A percentile compares a stretch with the other conserved stretches of the same genome.
Conservation (phyloP, 1,284 basidiomycete genomes). For the Cutaneotrichosporon dermatis region DNA sequence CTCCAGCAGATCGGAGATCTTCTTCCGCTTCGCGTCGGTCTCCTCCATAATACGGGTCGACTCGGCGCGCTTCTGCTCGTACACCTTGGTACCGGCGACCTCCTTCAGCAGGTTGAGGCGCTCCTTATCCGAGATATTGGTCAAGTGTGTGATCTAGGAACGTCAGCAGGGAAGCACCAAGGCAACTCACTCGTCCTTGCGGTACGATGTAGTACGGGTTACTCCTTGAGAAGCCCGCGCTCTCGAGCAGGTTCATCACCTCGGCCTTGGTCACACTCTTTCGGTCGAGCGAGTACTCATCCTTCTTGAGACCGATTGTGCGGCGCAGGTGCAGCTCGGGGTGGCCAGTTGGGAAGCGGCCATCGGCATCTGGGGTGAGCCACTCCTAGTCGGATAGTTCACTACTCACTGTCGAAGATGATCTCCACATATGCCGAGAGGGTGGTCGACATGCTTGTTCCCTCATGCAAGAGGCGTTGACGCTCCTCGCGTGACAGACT, state of each 20-base stretch:
- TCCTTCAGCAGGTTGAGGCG: constrained; percentile 91
- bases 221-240: constrained; percentile 91
- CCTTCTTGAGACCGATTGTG: constrained; percentile 97
- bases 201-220: constrained; percentile 99
- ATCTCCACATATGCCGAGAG: constrained; percentile 88
- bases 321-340: constrained; percentile 79
- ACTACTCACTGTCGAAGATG: constrained; percentile 64
- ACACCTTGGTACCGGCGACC: constrained; percentile 96
- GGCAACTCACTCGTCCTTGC: constrained; percentile 77
- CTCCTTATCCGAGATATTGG: constrained; percentile 95
- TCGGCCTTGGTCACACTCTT: constrained; percentile 90
- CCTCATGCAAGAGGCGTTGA: constrained; percentile 87
- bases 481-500: constrained; percentile 92
- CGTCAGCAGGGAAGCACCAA: not conserved
- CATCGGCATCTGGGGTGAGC: constrained; percentile 55
- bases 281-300: constrained; percentile 95
- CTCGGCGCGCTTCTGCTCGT: constrained; percentile 89
- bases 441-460: constrained; percentile 79
- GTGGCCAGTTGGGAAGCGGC: constrained; percentile 82
- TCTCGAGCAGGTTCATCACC: constrained; percentile 91
- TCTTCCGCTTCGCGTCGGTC: constrained; percentile 84
- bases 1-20: constrained; percentile 83
- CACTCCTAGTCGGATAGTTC: too few species aligned
- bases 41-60: constrained; percentile 94
- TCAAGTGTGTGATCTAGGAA: constrained; percentile 82